Conservation (phyloP, 2,329 filamentous ascomycete genomes). For the Lecanicillium sp. region DNA sequence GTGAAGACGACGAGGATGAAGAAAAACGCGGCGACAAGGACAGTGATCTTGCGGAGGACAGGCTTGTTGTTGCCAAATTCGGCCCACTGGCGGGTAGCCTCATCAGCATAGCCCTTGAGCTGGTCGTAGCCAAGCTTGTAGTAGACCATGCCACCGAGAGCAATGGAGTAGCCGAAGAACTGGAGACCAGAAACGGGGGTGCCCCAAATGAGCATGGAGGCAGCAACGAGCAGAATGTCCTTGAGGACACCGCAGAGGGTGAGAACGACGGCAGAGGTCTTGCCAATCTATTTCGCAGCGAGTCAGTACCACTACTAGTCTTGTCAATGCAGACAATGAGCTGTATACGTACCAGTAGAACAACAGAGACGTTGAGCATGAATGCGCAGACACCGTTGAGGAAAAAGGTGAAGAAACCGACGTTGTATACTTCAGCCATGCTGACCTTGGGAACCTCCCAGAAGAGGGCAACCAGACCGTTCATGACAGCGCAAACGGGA, state of each 20-base stretch:
- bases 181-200: constrained; percentile 67
- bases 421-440: constrained; percentile 62
- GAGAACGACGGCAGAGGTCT: constrained; percentile 77
- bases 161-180: constrained; percentile 77
- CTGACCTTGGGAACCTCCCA: constrained; percentile 64
- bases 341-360: constrained; percentile 76
- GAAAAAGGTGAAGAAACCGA: constrained; percentile 65
- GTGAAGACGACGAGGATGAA: constrained; percentile 63
- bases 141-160: constrained; percentile 68
- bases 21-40: constrained; percentile 56
- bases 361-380: constrained; percentile 75
- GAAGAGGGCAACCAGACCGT: constrained; percentile 62
- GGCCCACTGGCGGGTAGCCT: constrained; percentile 70
- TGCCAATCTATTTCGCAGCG: constrained; percentile 76
- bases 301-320: constrained; percentile 23
- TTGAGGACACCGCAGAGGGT: constrained; percentile 83
- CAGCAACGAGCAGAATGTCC: constrained; percentile 73
- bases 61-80: constrained; percentile 77
- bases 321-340: too few species aligned
- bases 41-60: constrained; percentile 65
- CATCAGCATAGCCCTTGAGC: constrained; percentile 68
- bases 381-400: constrained; percentile 73
- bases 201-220: constrained; percentile 75
- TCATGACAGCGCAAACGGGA: constrained; percentile 75
- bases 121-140: constrained; percentile 74